These are phyloP conservation scores for Tricholoma saponaceum DNA, from an alignment of 768 basidiomycete genomes.

Conservation along the genomic window DNA sequence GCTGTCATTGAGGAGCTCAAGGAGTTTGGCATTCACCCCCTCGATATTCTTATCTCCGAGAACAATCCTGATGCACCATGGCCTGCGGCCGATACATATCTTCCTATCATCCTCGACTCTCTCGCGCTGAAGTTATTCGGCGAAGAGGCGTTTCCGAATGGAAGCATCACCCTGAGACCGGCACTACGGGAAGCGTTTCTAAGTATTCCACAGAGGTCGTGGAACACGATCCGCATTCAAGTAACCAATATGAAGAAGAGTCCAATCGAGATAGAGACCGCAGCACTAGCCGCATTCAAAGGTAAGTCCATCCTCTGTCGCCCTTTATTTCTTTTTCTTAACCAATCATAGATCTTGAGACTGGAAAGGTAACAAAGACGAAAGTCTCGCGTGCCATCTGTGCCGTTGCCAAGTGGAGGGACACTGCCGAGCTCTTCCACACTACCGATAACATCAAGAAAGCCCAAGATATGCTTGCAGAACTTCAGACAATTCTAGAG, in stretches of 20 bases:
- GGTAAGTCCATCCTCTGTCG: background rate
- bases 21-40: constrained; percentile 10
- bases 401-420: constrained; percentile 3
- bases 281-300: constrained; percentile 3
- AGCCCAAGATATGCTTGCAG: background rate
- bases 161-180: background rate
- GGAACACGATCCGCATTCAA: constrained; percentile 3
- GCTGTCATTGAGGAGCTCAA: constrained; percentile 7
- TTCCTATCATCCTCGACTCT: constrained; percentile 5
- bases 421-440: constrained; percentile 1
- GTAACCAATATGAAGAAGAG: background rate
- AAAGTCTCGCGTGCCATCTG: constrained; percentile 3
- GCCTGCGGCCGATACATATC: constrained; percentile 7
- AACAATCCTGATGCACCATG: background rate
- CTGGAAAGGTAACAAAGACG: background rate
- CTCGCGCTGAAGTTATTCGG: constrained; percentile 9
- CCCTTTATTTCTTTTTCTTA: background rate
- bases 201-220: background rate
- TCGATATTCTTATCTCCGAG: constrained; percentile 1
- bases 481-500: constrained; percentile 5
- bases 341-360: background rate
- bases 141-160: background rate
- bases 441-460: background rate
- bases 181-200: background rate
- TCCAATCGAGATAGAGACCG: background rate